Percentiles rank a stretch among this genome's conserved stretches.
Conservation (phyloP, 345 rosid genomes). For the Salix brachista region DNA sequence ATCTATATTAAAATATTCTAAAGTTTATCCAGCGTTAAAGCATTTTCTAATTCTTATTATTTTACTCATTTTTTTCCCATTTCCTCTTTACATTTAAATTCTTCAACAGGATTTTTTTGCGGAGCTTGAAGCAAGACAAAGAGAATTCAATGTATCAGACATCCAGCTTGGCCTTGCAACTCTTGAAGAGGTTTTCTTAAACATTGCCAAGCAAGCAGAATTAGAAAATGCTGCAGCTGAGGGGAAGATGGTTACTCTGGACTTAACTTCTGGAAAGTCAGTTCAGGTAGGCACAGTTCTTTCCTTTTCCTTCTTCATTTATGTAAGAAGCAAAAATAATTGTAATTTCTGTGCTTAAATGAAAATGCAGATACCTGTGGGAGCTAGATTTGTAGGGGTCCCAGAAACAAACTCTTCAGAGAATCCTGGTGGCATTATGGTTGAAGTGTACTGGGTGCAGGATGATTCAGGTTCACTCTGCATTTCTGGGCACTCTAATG, state of each 20-base stretch:
- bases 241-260: conserved; percentile 58
- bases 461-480: conserved; percentile 83
- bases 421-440: conserved; percentile 73
- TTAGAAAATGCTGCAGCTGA: conserved; percentile 85
- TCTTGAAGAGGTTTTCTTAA: conserved; percentile 95
- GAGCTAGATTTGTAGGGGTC: conserved; percentile 70
- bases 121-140: conserved; percentile 69
- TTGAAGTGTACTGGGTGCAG: conserved; percentile 88
- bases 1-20: too few relatives aligned
- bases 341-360: neutral
- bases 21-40: too few relatives aligned
- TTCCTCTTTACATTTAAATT: conserved; percentile 2
- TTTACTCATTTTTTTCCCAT: neutral
- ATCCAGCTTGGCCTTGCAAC: conserved; percentile 87
- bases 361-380: conserved; percentile 66
- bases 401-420: conserved; percentile 60
- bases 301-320: neutral
- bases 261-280: conserved; percentile 57
- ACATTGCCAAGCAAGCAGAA: conserved; percentile 91
- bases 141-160: conserved; percentile 66
- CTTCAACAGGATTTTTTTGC: conserved; percentile 45
- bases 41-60: neutral
- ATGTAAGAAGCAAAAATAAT: neutral
- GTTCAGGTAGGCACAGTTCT: conserved; percentile 42
- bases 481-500: conserved; percentile 73